Evolutionary conservation across 352 stramenopile genomes (phyloP).

Genomic region (Globisporangium sylvaticum): DNA sequence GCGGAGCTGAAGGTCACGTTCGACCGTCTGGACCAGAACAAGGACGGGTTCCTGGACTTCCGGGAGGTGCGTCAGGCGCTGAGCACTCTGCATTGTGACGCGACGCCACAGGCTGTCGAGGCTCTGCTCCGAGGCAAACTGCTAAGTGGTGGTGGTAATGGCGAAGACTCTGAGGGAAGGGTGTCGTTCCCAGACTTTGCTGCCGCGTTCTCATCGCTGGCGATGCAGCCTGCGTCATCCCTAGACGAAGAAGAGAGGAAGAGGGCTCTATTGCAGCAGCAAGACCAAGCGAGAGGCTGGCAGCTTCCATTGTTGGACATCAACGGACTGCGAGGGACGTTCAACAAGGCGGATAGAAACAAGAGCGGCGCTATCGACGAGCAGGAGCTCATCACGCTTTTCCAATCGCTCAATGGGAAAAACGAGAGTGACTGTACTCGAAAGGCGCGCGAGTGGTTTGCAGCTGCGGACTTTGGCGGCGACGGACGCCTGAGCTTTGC

Average conservation of each 20-base stretch:
- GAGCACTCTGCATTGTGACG: slow-evolving; percentile 26
- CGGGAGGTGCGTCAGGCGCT: slow-evolving; percentile 41
- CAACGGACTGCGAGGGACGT: slow-evolving; percentile 30
- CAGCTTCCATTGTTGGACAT: slow-evolving; percentile 44
- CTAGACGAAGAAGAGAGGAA: not conserved
- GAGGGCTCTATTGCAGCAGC: not conserved
- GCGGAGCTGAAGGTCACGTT: slow-evolving; percentile 68
- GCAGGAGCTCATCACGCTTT: slow-evolving; percentile 25
- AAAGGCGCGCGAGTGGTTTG: slow-evolving; percentile 39
- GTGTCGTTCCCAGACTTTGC: slow-evolving; percentile 56
- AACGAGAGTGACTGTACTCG: not conserved
- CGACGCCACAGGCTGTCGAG: slow-evolving; percentile 31
- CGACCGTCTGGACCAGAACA: slow-evolving; percentile 56
- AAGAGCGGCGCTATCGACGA: slow-evolving; percentile 37
- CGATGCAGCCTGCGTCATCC: slow-evolving; percentile 32
- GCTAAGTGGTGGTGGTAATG: slow-evolving; percentile 18
- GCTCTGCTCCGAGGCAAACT: slow-evolving; percentile 26
- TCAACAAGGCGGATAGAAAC: slow-evolving; percentile 36
- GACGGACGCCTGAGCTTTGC: slow-evolving; percentile 42
- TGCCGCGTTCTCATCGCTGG: slow-evolving; percentile 48
- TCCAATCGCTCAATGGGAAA: slow-evolving; percentile 31
- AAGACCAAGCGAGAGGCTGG: not conserved
- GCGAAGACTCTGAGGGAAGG: slow-evolving; percentile 11
- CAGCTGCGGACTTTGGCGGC: slow-evolving; percentile 25
- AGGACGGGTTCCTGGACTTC: slow-evolving; percentile 57